Evolutionary conservation across 768 basidiomycete species (phyloP).

Genomic region (Exidia glandulosa): DNA sequence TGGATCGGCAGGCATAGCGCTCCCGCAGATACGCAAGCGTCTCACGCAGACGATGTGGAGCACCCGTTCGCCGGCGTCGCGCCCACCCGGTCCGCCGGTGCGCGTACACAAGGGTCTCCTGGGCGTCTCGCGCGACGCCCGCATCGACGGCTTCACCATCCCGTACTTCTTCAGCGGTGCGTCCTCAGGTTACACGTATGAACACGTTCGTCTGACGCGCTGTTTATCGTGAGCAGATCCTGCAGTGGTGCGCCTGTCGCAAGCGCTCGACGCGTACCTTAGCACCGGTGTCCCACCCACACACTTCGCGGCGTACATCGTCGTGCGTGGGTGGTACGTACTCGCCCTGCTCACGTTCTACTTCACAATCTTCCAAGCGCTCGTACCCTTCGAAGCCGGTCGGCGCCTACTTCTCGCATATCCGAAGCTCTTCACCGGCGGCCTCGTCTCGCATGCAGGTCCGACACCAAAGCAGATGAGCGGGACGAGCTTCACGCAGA

Average conservation of each 20-base stretch:
- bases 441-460: background rate
- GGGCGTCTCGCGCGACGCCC: background rate
- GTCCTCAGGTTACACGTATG: background rate
- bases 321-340: background rate
- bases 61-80: background rate
- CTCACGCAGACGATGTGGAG: background rate
- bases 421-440: constrained; percentile 1
- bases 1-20: background rate
- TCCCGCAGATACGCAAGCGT: background rate
- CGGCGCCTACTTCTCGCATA: background rate
- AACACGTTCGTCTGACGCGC: background rate
- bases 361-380: constrained; percentile 2
- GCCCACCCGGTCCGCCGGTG: background rate
- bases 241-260: constrained; percentile 6
- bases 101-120: background rate
- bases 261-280: constrained; percentile 1
- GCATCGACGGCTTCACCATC: constrained; percentile 1
- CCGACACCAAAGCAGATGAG: background rate
- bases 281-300: background rate
- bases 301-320: constrained; percentile 5
- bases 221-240: background rate
- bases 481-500: background rate
- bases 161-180: constrained; percentile 7
- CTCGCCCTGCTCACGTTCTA: constrained; percentile 1
- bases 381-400: background rate